phyloP scores from a whole-genome alignment of 495 filamentous ascomycete genomes.

The Penicillium atrosanguineum region DNA sequence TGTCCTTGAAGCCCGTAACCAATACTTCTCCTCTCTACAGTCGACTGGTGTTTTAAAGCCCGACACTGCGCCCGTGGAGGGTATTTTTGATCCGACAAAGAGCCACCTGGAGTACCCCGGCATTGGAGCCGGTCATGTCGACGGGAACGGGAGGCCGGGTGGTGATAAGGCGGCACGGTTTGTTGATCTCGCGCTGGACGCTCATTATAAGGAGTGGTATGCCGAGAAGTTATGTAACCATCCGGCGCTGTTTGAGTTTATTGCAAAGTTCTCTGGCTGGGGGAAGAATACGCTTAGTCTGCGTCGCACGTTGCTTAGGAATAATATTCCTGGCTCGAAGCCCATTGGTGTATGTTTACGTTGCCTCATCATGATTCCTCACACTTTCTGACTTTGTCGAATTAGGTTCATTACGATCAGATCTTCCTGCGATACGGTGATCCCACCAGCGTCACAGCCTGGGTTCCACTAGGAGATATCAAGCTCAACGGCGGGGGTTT shows the following conservation, averaged over 20 bases:
- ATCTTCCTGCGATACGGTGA: slow-evolving; percentile 62
- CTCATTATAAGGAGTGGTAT: slow-evolving; percentile 58
- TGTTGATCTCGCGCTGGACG: slow-evolving; percentile 54
- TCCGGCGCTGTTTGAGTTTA: slow-evolving; percentile 48
- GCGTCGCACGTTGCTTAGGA: slow-evolving; percentile 50
- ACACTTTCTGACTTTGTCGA: background rate
- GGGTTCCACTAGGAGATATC: slow-evolving; percentile 64
- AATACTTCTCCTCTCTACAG: slow-evolving; percentile 56
- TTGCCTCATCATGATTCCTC: background rate
- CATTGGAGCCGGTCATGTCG: slow-evolving; percentile 53
- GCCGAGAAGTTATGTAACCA: slow-evolving; percentile 55
- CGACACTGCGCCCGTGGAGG: slow-evolving; percentile 39
- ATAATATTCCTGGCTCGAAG: slow-evolving; percentile 57
- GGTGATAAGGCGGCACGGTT: slow-evolving; percentile 44
- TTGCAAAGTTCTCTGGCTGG: slow-evolving; percentile 56
- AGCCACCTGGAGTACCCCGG: slow-evolving; percentile 51
- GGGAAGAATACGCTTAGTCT: slow-evolving; percentile 47
- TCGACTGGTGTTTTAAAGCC: slow-evolving; percentile 56
- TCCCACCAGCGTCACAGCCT: slow-evolving; percentile 57
- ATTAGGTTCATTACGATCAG: slow-evolving; percentile 56
- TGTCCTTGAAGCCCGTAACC: slow-evolving; percentile 52
- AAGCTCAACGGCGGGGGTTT: slow-evolving; percentile 56
- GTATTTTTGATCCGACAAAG: slow-evolving; percentile 51
- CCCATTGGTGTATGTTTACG: slow-evolving; percentile 48
- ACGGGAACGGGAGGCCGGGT: slow-evolving; percentile 49